Percentiles rank a stretch among this genome's conserved stretches.
phyloP scores from a whole-genome alignment of 805 yeast species.

The Tetrapisispora fleetii region DNA sequence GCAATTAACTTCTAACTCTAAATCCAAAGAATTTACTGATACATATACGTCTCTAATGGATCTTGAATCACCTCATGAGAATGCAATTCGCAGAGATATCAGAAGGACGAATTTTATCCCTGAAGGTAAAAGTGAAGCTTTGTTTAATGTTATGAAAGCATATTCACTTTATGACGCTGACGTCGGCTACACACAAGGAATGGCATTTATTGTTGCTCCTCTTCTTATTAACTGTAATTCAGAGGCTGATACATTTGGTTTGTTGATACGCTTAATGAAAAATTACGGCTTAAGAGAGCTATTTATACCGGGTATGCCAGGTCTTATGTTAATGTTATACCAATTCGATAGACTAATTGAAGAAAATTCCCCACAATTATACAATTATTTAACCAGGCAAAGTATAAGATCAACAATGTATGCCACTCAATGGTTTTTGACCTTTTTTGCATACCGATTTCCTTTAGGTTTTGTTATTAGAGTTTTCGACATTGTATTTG shows the following conservation, averaged over 20 bases:
- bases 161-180: slow-evolving; percentile 82
- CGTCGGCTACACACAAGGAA: slow-evolving; percentile 96
- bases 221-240: slow-evolving; percentile 54
- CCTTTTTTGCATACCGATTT: slow-evolving; percentile 89
- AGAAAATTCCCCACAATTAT: slow-evolving; percentile 59
- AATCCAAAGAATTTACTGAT: slow-evolving; percentile 40
- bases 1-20: slow-evolving; percentile 81
- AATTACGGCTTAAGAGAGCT: slow-evolving; percentile 70
- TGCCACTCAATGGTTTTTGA: slow-evolving; percentile 96
- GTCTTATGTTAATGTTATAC: slow-evolving; percentile 71
- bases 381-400: slow-evolving; percentile 69
- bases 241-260: slow-evolving; percentile 77
- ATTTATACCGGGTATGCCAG: slow-evolving; percentile 87
- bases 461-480: slow-evolving; percentile 82
- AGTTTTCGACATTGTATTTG: slow-evolving; percentile 76
- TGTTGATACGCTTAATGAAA: slow-evolving; percentile 75
- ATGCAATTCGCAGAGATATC: slow-evolving; percentile 71
- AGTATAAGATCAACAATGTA: slow-evolving; percentile 91
- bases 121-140: slow-evolving; percentile 46
- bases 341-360: slow-evolving; percentile 87
- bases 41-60: slow-evolving; percentile 35
- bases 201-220: slow-evolving; percentile 90
- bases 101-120: slow-evolving; percentile 78
- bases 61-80: slow-evolving; percentile 55
- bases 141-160: slow-evolving; percentile 69